Evolutionary conservation across 768 basidiomycete genomes (phyloP).

Genomic region (Galerina sulciceps): DNA sequence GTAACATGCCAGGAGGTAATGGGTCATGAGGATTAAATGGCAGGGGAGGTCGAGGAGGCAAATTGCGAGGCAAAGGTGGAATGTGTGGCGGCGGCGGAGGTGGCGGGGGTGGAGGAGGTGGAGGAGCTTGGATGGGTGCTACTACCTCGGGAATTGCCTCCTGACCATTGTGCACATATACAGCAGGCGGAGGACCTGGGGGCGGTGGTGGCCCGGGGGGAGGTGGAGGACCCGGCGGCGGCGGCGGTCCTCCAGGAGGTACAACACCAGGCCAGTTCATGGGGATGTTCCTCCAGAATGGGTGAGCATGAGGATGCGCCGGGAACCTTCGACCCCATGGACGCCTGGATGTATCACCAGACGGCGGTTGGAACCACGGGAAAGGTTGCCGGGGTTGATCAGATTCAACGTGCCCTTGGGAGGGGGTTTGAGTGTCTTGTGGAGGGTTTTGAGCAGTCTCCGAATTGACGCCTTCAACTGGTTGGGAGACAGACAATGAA

Average conservation of each 20-base stretch:
- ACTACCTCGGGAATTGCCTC: too few species aligned
- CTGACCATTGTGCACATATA: neutral
- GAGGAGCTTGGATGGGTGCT: slow-evolving; percentile 12
- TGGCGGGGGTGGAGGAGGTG: slow-evolving; percentile 15
- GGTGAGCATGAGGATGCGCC: slow-evolving; percentile 2
- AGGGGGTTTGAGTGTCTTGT: neutral
- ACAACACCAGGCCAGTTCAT: slow-evolving; percentile 3
- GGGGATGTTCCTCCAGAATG: neutral
- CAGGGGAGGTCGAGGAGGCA: slow-evolving; percentile 24
- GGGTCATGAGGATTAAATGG: slow-evolving; percentile 9
- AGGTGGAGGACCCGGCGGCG: slow-evolving; percentile 4
- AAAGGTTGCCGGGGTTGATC: neutral
- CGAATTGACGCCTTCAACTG: neutral
- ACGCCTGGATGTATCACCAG: neutral
- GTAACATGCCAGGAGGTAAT: neutral
- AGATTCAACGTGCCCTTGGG: neutral
- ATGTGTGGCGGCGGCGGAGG: slow-evolving; percentile 14
- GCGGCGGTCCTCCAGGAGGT: slow-evolving; percentile 8
- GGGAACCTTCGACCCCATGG: slow-evolving; percentile 11
- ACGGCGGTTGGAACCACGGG: neutral
- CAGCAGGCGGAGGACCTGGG: neutral
- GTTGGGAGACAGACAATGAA: slow-evolving; percentile 42
- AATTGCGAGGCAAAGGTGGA: slow-evolving; percentile 13
- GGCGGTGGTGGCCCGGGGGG: slow-evolving; percentile 10
- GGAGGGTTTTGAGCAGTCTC: slow-evolving; percentile 1